Evolutionary conservation across 352 stramenopile genomes (phyloP), one percentile per base, ranked within the genome.

Genomic region (Phytophthora fragariaefolia): DNA sequence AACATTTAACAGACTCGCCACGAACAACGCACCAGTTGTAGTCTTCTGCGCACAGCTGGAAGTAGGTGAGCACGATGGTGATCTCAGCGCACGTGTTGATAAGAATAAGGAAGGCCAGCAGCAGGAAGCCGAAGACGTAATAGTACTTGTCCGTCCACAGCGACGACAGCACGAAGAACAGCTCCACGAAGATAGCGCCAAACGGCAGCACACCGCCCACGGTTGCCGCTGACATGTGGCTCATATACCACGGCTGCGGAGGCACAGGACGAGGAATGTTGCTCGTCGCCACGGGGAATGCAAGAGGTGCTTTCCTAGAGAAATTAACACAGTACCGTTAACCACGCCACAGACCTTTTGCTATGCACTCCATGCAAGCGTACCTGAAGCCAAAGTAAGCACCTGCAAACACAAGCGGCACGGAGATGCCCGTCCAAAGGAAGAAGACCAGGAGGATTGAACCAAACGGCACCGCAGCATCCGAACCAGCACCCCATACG

Each of bases 61-160:
- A 99, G 85, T 99, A 99, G 66, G 90, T 98, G 75, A 99, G 94
- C 36, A 99, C 94, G 72, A 99, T 98, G 43, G 97, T 98, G 77
- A 99, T 99, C 76, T 99, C 98, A 7, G 97, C 97, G 74, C 96
- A 99, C 23, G 97, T 99, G 58, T 99, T 90, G 55, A 99, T 78
- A 36, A 99, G 84, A 69, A 99, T 99, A 48, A 99, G 63, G 71
- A 99, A 99, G 45, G 99, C 98, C 32, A 99, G 76, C 61, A 99
- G 80, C 20, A 99, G 85, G 83, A 99, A 99, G 56, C 97, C 97
- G 82, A 99, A 99, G 9, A 99, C 94, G 83, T 99, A 99, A 89
- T 99, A 99, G 78, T 99, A 99, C 76, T 98, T 98, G 87, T 98
- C 93, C 69, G 98, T 98, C 98, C 98, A 99, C 71, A 99, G 80